Evolutionary conservation across 2,329 filamentous ascomycete species (phyloP), one percentile per base, ranked within the genome.

Genomic region (Paraphoma chrysanthemicola): DNA sequence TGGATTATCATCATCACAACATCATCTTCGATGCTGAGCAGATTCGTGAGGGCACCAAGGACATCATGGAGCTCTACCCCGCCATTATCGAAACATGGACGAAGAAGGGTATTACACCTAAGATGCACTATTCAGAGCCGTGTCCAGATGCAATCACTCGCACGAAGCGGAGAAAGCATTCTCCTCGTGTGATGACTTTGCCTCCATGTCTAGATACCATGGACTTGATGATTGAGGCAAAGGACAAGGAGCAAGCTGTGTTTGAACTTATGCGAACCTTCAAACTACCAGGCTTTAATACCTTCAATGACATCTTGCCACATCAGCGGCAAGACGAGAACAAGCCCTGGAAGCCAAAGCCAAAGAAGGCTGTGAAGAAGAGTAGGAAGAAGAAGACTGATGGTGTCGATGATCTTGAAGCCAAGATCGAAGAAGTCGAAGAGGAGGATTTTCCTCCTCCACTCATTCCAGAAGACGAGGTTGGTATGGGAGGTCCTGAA

Each of bases 211-310:
- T 88, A 4, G 80, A 86, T 1, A 88, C 90, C 31, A 95, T 96
- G 90, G 94, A 97, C 71, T 82, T 98, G n/a, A 98, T 98, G 94
- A 97, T 98, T 57, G 94, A 98, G 79, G 94, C 94, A 46, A 98
- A 98, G 75, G 94, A 97, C 72, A 98, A 98, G 77, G 94, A 98
- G 74, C 94, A 98, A 76, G 93, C 94, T 0, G 92, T 97, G 0
- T 96, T 98, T 68, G 92, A 96, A 62, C 83, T 98, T 16, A 97
- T 97, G 93, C 85, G 90, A 18, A 93, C 83, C 0, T 96, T 93
- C 75, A 93, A 89, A 67, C 82, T 98, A 0, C 91, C 93, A 0
- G 93, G 93, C 0, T 91, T 88, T 78, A 83, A 95, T 17, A 84
- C 78, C 0, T 87, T 96, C 71, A 90, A 90, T 64, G 88, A 96